phyloP scores from a whole-genome alignment of 106 monocot genomes.

The Posidonia australis region DNA sequence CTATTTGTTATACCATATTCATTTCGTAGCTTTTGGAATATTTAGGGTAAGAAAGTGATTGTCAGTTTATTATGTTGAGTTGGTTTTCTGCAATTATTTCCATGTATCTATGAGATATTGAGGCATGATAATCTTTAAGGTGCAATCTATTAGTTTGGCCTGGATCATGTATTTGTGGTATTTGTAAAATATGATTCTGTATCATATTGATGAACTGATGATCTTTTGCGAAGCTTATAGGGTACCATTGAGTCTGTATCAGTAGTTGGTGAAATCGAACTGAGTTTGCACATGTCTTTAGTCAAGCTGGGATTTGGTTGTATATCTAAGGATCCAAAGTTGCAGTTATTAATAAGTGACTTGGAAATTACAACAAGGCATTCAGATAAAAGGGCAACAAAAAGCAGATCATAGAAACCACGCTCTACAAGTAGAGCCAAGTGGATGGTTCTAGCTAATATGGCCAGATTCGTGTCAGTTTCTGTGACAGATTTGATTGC shows the following conservation, averaged over 20 bases:
- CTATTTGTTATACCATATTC: no score
- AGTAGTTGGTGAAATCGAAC: slow-evolving; percentile 86
- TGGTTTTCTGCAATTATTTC: no score
- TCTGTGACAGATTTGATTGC: slow-evolving; percentile 64
- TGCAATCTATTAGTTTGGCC: no score
- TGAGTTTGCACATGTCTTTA: slow-evolving; percentile 50
- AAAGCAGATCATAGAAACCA: slow-evolving; percentile 24
- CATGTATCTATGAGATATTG: no score
- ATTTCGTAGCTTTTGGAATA: no score
- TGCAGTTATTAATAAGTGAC: slow-evolving; percentile 80
- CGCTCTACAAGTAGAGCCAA: slow-evolving; percentile 53
- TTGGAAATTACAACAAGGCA: slow-evolving; percentile 49
- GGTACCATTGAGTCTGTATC: slow-evolving; percentile 78
- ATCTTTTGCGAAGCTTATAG: slow-evolving; percentile 33
- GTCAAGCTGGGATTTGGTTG: slow-evolving; percentile 52
- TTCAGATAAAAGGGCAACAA: slow-evolving; percentile 29
- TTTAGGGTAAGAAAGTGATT: no score
- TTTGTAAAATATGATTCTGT: no score
- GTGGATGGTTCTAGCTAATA: slow-evolving; percentile 57
- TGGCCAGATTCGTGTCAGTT: slow-evolving; percentile 69
- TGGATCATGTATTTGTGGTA: no score
- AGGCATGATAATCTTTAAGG: no score
- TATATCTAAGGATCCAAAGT: slow-evolving; percentile 65
- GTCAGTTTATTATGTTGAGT: no score
- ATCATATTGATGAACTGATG: no score